phyloP scores from a whole-genome alignment of 1,284 basidiomycete genomes.

The Porodaedalea pini region DNA sequence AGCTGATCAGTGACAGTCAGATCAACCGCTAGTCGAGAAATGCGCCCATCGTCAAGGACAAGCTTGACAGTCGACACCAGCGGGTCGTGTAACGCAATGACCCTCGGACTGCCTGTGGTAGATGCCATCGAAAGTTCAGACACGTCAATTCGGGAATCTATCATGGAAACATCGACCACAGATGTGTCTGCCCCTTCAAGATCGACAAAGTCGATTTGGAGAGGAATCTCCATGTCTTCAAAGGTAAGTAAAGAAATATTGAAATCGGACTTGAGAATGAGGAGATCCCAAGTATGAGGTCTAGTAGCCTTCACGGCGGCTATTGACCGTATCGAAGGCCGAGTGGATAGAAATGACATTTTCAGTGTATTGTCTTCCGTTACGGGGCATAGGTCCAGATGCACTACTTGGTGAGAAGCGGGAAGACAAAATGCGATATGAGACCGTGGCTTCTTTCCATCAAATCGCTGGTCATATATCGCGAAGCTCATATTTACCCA shows the following conservation, averaged over 20 bases:
- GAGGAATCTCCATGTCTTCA: slow-evolving; percentile 48
- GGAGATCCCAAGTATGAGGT: slow-evolving; percentile 58
- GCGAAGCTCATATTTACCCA: slow-evolving; percentile 51
- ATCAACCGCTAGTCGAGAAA: slow-evolving; percentile 45
- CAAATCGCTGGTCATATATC: slow-evolving; percentile 64
- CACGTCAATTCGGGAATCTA: slow-evolving; percentile 25
- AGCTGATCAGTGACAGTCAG: slow-evolving; percentile 49
- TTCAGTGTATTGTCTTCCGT: slow-evolving; percentile 39
- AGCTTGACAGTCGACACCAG: slow-evolving; percentile 45
- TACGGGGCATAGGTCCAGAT: slow-evolving; percentile 25
- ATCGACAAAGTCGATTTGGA: slow-evolving; percentile 29
- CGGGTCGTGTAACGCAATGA: slow-evolving; percentile 39
- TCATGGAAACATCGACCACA: slow-evolving; percentile 15
- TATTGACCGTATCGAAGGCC: slow-evolving; percentile 49
- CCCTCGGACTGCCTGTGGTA: slow-evolving; percentile 28
- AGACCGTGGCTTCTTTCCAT: slow-evolving; percentile 47
- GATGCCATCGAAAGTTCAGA: slow-evolving; percentile 23
- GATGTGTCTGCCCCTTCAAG: slow-evolving; percentile 21
- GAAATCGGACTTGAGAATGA: slow-evolving; percentile 56
- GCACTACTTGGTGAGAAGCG: slow-evolving; percentile 39
- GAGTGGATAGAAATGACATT: slow-evolving; percentile 35
- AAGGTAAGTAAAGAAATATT: slow-evolving; percentile 56
- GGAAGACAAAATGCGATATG: slow-evolving; percentile 60
- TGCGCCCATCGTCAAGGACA: slow-evolving; percentile 45
- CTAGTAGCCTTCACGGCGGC: slow-evolving; percentile 62